A percentile compares a stretch with the other conserved stretches of the same genome.
Conservation (phyloP, 371 early-diverging fungal genomes). For the Mucor lusitanicus region DNA sequence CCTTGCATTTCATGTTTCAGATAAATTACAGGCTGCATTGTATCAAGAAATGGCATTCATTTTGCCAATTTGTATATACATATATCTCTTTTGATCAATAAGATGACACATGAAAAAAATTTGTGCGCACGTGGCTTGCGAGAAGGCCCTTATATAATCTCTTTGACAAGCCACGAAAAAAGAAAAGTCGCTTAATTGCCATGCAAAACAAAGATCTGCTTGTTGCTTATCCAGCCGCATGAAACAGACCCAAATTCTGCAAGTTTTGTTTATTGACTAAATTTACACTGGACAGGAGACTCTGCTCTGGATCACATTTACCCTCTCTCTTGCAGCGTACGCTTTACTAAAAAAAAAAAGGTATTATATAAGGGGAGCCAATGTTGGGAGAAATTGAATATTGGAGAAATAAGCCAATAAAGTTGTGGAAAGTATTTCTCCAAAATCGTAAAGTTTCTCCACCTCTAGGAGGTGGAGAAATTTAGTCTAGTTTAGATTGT, state of each 20-base stretch:
- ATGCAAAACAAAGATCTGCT: neutral
- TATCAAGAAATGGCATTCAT: neutral
- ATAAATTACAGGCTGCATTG: neutral
- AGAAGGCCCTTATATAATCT: neutral
- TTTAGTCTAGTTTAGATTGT: too few species aligned
- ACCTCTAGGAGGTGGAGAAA: too few species aligned
- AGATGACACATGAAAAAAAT: neutral
- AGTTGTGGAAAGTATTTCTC: too few species aligned
- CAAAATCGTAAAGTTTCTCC: too few species aligned
- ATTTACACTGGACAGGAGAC: neutral
- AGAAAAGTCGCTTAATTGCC: neutral
- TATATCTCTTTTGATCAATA: neutral
- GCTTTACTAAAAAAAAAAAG: neutral
- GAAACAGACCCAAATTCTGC: neutral
- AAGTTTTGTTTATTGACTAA: neutral
- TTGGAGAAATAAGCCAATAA: too few species aligned
- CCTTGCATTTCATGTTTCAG: neutral
- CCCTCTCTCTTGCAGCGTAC: neutral
- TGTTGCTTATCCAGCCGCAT: neutral
- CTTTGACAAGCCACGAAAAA: neutral
- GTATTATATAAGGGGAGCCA: neutral
- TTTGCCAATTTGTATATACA: neutral
- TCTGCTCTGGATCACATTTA: neutral
- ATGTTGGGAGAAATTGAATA: too few species aligned
- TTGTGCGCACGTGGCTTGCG: conserved; percentile 5